Conservation (phyloP, 768 basidiomycete genomes). For the Pisolithus microcarpus region DNA sequence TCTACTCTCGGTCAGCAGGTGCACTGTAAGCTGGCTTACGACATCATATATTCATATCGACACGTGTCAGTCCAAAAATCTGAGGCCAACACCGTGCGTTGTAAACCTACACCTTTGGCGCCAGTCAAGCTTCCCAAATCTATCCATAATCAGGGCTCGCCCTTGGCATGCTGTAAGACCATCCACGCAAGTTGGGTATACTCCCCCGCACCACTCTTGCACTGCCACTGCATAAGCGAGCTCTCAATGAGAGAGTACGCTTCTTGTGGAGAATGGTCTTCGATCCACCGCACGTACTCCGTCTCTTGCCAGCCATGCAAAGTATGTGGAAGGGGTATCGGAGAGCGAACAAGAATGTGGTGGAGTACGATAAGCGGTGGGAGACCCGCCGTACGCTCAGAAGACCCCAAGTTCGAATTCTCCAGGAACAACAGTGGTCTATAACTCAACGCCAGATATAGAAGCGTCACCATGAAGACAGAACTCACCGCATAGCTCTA, state of each 20-base stretch:
- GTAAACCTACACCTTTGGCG: too few relatives aligned
- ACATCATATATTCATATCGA: too few relatives aligned
- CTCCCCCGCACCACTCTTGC: constrained; percentile 41
- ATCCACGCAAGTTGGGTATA: constrained; percentile 61
- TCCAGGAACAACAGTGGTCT: constrained; percentile 91
- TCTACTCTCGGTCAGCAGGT: too few relatives aligned
- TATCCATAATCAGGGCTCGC: constrained; percentile 6
- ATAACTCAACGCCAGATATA: not conserved
- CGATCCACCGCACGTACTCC: constrained; percentile 95
- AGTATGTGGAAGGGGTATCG: constrained; percentile 78
- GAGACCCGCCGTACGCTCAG: constrained; percentile 66
- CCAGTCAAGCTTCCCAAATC: too few relatives aligned
- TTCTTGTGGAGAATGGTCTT: constrained; percentile 81
- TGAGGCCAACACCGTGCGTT: too few relatives aligned
- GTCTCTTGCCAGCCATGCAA: constrained; percentile 92
- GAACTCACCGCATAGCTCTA: constrained; percentile 73
- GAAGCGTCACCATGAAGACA: not conserved
- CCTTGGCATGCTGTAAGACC: constrained; percentile 47
- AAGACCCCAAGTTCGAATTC: constrained; percentile 57
- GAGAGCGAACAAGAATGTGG: constrained; percentile 85
- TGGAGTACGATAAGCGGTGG: constrained; percentile 85
- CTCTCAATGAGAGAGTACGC: constrained; percentile 75
- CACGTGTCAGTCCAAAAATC: too few relatives aligned
- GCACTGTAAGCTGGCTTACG: too few relatives aligned
- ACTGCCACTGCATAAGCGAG: constrained; percentile 74